phyloP scores from a whole-genome alignment of 2,329 filamentous ascomycete species.

The Alternaria sp. region DNA sequence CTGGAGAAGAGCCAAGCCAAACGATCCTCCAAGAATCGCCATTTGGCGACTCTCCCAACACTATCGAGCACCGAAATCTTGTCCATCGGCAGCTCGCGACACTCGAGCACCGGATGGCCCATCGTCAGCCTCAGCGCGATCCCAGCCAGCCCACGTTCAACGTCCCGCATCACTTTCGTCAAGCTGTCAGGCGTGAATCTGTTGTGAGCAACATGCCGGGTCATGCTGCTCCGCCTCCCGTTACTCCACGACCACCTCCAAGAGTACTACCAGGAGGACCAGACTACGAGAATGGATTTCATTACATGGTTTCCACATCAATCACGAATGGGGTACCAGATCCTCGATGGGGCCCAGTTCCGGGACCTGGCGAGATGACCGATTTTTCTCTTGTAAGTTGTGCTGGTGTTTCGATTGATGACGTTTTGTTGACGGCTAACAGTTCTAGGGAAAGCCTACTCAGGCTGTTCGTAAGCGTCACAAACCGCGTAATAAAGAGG shows the following conservation, averaged over 20 bases:
- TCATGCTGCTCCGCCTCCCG: not conserved
- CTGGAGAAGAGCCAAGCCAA: not conserved
- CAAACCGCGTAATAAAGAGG: not conserved
- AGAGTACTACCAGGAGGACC: not conserved
- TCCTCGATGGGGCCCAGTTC: not conserved
- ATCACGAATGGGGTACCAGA: not conserved
- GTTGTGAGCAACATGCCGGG: not conserved
- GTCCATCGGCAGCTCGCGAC: slow-evolving; percentile 6
- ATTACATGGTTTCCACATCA: not conserved
- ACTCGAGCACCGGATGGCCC: not conserved
- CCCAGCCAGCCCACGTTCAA: not conserved
- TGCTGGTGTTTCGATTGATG: not conserved
- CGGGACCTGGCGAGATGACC: not conserved
- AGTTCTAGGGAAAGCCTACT: not conserved
- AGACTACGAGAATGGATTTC: not conserved
- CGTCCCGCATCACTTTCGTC: not conserved
- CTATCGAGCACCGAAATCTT: slow-evolving; percentile 4
- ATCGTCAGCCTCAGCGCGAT: not conserved
- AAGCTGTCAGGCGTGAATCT: not conserved
- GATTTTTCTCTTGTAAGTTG: not conserved
- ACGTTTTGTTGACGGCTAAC: not conserved
- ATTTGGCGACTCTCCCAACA: not conserved
- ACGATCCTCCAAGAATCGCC: not conserved
- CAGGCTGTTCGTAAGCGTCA: not conserved
- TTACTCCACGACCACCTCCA: not conserved